A percentile compares a stretch with the other conserved stretches of the same genome.
Conservation (phyloP, 2,329 filamentous ascomycete species). For the Ophiostoma ips region DNA sequence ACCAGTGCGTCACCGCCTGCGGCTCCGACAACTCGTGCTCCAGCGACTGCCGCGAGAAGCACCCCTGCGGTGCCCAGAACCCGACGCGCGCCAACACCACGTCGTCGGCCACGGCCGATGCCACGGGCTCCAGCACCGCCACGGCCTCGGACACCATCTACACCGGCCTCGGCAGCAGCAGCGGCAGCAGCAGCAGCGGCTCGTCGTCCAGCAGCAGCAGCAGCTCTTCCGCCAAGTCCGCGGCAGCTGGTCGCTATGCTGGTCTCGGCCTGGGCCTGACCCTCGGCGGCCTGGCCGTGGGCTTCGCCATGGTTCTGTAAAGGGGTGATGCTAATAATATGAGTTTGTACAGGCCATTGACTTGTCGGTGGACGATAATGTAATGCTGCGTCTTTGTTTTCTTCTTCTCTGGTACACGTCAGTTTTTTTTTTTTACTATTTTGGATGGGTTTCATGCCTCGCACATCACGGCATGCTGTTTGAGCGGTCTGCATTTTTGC, state of each 20-base stretch:
- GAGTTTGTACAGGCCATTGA: no score
- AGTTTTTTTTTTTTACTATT: not conserved
- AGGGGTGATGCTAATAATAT: no score
- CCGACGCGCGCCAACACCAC: slow-evolving; percentile 46
- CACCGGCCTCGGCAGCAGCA: slow-evolving; percentile 18
- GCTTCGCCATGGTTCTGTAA: slow-evolving; percentile 29
- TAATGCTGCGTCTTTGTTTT: not conserved
- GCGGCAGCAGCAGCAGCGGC: not conserved
- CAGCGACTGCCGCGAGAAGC: slow-evolving; percentile 45
- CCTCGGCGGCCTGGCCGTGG: slow-evolving; percentile 16
- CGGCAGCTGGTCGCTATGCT: slow-evolving; percentile 8
- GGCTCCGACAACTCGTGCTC: slow-evolving; percentile 41
- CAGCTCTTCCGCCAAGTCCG: slow-evolving; percentile 3
- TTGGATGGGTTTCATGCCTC: not conserved
- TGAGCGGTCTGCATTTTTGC: no score
- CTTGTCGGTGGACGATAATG: no score
- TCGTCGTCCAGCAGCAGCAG: not conserved
- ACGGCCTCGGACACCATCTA: slow-evolving; percentile 21
- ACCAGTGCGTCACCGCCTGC: slow-evolving; percentile 51
- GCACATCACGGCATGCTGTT: not conserved
- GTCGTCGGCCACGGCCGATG: slow-evolving; percentile 22
- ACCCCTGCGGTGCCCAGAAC: slow-evolving; percentile 59
- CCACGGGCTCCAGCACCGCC: slow-evolving; percentile 20
- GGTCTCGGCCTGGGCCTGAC: slow-evolving; percentile 15
- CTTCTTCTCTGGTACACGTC: not conserved